Conservation (phyloP, 2,329 filamentous ascomycete genomes). For the Colletotrichum sp. region DNA sequence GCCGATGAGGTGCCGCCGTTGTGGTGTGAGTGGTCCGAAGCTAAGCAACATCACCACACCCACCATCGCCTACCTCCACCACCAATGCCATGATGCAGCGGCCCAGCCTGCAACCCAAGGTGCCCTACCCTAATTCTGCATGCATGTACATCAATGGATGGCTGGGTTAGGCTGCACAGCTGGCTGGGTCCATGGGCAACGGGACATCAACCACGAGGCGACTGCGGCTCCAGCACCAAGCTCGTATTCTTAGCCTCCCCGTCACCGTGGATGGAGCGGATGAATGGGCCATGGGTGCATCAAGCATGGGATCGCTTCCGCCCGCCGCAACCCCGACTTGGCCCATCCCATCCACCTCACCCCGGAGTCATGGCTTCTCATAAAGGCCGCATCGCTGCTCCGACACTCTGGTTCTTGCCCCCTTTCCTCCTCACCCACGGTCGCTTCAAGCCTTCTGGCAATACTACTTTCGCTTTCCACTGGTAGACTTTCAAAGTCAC, state of each 20-base stretch:
- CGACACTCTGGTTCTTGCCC: background rate
- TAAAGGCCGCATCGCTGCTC: background rate
- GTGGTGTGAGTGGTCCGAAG: background rate
- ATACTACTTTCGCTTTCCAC: conserved; percentile 36
- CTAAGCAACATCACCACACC: background rate
- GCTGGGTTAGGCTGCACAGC: background rate
- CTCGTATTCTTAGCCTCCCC: background rate
- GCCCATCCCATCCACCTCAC: background rate
- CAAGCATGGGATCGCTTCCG: background rate
- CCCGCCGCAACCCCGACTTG: background rate
- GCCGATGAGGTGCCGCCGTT: background rate
- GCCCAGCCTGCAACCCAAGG: background rate
- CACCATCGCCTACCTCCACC: background rate
- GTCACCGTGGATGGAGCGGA: background rate
- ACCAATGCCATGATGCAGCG: background rate
- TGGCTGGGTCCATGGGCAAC: background rate
- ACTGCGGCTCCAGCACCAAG: background rate
- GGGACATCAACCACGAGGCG: background rate
- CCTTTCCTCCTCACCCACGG: background rate
- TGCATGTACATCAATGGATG: background rate
- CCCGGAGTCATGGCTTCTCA: background rate
- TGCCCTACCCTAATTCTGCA: background rate
- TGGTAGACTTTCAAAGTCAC: conserved; percentile 21
- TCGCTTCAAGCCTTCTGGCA: background rate
- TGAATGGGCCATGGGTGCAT: conserved; percentile 28